Base-by-base conservation (phyloP, 2,329 filamentous ascomycete genomes). In the Sarocladium kiliense region DNA sequence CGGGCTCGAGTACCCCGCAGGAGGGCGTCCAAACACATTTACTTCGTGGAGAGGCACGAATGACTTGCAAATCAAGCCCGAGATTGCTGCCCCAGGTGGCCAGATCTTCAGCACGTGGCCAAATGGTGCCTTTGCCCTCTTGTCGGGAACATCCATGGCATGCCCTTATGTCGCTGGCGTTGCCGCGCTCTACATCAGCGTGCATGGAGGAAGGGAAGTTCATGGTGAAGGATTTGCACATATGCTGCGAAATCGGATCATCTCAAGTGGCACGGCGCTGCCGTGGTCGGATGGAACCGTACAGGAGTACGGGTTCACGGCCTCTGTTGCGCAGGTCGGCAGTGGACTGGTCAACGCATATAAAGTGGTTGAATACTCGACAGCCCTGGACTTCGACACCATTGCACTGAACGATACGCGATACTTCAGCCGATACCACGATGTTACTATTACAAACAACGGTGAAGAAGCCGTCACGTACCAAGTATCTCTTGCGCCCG, bases 61-160 rank as follows among this genome's bases (percentile, higher is more conserved):
- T 55, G 74, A 77, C 54, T 64, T 76, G 7, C 64, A 69, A 39
- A 63, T 76, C 54, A 75, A 74, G 61, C 73, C 74, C 7, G 70
- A 77, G 53, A 61, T 77, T 50, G 72, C 70, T 12, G 69, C 72
- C 0, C 74, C 74, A 2, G 74, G 75, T 45, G 71, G 71, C 26
- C 66, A 71, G 1, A 63, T 65, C 44, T 67, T 74, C 42, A 74
- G 72, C 14, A 77, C 75, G 3, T 78, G 41, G 41, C 41, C 41
- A 4, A 44, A 44, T 25, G 21, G 21, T 7, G 11, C 7, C 6
- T 66, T 66, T 53, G 68, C 67, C 3, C 66, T 77, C 7, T 65
- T 74, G 27, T 73, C 69, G 53, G 77, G 77, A 41, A 79, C 77
- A 0, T 77, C 74, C 2, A 79, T 79, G 77, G 71, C 75, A 3